Evolutionary conservation across 306 rosid species (phyloP), one percentile per base, ranked within the genome.

Genomic region (Erythrophleum fordii): DNA sequence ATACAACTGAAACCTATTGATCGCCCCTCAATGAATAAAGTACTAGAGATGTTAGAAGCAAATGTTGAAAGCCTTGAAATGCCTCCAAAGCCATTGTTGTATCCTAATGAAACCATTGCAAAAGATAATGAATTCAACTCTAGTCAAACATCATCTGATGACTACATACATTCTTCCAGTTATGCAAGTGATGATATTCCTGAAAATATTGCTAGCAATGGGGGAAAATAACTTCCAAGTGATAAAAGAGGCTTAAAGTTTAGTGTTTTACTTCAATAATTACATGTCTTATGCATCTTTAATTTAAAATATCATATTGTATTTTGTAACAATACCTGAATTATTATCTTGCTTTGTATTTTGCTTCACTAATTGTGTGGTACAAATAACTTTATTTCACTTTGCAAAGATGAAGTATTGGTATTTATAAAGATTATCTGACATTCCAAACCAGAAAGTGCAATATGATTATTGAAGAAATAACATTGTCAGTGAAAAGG

Each of bases 21-120:
- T 7, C 74, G 83, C 9, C 86, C 89, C 28, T 70, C 78, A 0
- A 86, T 76, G 83, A 69, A 39, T 2, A 80, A 76, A 68, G 83
- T 83, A 1, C 1, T 79, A 18, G 75, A 82, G 39, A 83, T 79
- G 84, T 76, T 73, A 17, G 86, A 65, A 76, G 82, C 70, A 20
- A 4, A 56, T 22, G 73, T 59, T 9, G 62, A 75, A 71, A 14
- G 26, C 28, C 2, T 64, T 28, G 55, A 79, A 59, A 75, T 82
- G 51, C 82, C 89, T 49, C 72, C 84, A 0, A 85, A 56, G 14
- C 86, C 84, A 18, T 62, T 35, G 5, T 37, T 66, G 1, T 56
- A 48, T 46, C 79, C 85, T 6, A 55, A 9, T 1, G 12, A 28
- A 2, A 37, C 22, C 26, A 8, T 17, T 2, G 22, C 5, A 0